phyloP scores from a whole-genome alignment of 352 stramenopile species.

The Globisporangium cederbergense region DNA sequence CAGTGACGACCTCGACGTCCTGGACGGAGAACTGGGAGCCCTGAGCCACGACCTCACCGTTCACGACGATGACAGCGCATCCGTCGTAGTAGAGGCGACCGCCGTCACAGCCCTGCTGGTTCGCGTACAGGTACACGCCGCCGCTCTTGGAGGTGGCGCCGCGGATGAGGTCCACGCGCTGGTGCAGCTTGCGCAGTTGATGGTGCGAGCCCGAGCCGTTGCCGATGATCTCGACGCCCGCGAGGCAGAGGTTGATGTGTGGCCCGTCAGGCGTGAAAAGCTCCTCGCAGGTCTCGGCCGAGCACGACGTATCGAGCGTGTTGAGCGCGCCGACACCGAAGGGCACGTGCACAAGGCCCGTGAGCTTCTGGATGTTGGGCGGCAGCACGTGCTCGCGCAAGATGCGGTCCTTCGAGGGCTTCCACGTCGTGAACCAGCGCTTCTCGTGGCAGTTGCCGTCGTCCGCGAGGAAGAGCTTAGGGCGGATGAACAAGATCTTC shows the following conservation, averaged over 20 bases:
- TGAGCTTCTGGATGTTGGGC: conserved; percentile 81
- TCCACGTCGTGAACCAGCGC: conserved; percentile 91
- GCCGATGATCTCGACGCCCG: conserved; percentile 96
- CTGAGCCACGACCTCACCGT: conserved; percentile 95
- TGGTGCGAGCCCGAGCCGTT: conserved; percentile 98
- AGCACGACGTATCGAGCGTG: conserved; percentile 84
- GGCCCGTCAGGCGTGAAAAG: conserved; percentile 95
- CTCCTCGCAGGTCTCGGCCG: conserved; percentile 97
- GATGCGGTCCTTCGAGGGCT: conserved; percentile 39
- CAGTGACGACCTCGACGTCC: conserved; percentile 96
- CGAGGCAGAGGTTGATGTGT: conserved; percentile 93
- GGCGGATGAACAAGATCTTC: conserved; percentile 93
- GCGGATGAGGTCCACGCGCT: conserved; percentile 90
- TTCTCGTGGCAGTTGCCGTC: conserved; percentile 98
- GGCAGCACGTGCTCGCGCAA: conserved; percentile 79
- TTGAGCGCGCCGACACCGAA: conserved; percentile 82
- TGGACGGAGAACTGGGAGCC: conserved; percentile 95
- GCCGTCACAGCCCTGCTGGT: conserved; percentile 97
- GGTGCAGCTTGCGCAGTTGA: conserved; percentile 93
- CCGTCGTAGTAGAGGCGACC: conserved; percentile 97
- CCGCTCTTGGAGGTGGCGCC: conserved; percentile 93
- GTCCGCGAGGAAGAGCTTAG: conserved; percentile 93
- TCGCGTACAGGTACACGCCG: conserved; percentile 98
- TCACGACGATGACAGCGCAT: conserved; percentile 96
- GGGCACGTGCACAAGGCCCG: conserved; percentile 67